Percentiles rank a stretch among this genome's conserved stretches.
These are phyloP conservation scores for Tubosaeta sp. DNA, from an alignment of 768 basidiomycete species.

Conservation along the genomic window DNA sequence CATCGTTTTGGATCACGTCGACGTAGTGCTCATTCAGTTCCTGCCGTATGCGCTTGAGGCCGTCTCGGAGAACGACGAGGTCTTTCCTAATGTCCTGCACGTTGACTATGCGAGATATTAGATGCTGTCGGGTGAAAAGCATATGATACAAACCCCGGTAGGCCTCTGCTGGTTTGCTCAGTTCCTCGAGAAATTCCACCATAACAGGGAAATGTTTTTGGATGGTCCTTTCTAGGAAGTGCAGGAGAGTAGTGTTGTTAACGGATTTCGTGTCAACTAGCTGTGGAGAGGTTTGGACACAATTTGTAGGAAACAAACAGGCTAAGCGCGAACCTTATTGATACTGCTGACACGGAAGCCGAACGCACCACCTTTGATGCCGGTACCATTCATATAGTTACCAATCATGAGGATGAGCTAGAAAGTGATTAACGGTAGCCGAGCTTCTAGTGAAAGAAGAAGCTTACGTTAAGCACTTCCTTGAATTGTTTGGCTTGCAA, in stretches of 20 bases:
- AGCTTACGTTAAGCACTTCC: constrained; percentile 72
- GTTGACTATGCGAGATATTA: constrained; percentile 56
- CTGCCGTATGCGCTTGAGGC: constrained; percentile 73
- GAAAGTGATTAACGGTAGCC: constrained; percentile 1
- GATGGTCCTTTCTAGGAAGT: constrained; percentile 89
- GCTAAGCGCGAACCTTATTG: constrained; percentile 67
- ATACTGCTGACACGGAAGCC: constrained; percentile 97
- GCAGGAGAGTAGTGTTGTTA: constrained; percentile 89
- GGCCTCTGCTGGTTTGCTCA: constrained; percentile 86
- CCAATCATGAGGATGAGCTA: constrained; percentile 91
- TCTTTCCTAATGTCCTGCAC: constrained; percentile 81
- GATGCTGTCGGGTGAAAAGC: not conserved
- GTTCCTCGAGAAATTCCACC: constrained; percentile 84
- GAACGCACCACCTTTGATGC: constrained; percentile 93
- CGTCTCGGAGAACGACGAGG: constrained; percentile 65
- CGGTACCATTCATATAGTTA: constrained; percentile 97
- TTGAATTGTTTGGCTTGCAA: constrained; percentile 85
- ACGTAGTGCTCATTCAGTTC: constrained; percentile 80
- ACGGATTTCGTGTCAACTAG: constrained; percentile 97
- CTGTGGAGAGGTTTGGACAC: constrained; percentile 37
- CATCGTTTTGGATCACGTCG: constrained; percentile 65
- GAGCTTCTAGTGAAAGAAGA: not conserved
- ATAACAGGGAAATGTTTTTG: constrained; percentile 83
- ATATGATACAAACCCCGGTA: constrained; percentile 66
- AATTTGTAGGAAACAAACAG: not conserved